Base-by-base conservation (phyloP, 2,329 filamentous ascomycete genomes). In the Trichoderma simmonsii region DNA sequence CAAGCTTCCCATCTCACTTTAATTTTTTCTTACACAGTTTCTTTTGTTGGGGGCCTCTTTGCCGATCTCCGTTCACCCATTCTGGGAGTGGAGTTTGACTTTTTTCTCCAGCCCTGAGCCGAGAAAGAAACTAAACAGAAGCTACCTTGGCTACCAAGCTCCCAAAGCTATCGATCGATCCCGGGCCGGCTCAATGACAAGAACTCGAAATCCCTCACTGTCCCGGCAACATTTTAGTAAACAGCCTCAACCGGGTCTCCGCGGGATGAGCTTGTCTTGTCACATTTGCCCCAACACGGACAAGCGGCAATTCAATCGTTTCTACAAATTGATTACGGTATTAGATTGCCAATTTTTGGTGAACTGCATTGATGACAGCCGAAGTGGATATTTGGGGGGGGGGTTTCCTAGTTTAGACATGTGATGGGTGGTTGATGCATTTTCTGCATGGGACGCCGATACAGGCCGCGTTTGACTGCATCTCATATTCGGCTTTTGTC, bases 1-100 rank as follows among this genome's bases (percentile, higher is more conserved):
- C 18, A 30, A 43, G 51, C 21, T 67, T 32, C 43, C 30, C 18
- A 60, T 68, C 21, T 26, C 32, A 32, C 60, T 18, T 28, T n/a
- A n/a, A 43, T 24, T 32, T 21, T 59, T 51, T 51, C 34, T 36
- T 51, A 36, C 15, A 43, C 9, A 43, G 39, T 43, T 24, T 67
- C 21, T 70, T 70, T 67, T 67, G 48, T 67, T 67, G 51, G 57
- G 57, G 57, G 65, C 18, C 36, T 12, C 39, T 30, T 12, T 70
- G 67, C 67, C 67, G 67, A 70, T 70, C 67, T 70, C 67, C 67
- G 67, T 62, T 62, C 28, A 32, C 48, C 67, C 56, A 36, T 54
- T 15, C 8, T 4, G 14, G 21, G 30, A 70, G 67, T 62, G 67
- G 67, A 61, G 56, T 21, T 28, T 24, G 21, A 54, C n/a, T 54